phyloP scores from a whole-genome alignment of 306 rosid genomes.

The Alnus rubra region DNA sequence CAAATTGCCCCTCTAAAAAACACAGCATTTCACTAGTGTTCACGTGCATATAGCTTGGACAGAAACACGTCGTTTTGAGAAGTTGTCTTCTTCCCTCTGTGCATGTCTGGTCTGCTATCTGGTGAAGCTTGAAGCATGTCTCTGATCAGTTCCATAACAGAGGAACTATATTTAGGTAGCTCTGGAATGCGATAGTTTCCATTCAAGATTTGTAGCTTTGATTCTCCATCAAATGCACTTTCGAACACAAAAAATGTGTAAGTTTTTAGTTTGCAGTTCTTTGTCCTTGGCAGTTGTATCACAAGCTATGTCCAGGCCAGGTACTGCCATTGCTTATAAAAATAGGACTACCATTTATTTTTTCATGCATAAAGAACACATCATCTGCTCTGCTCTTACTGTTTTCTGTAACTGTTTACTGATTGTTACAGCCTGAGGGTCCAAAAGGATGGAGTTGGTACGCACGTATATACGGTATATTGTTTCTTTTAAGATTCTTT shows the following conservation, averaged over 20 bases:
- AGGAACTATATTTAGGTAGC: conserved; percentile 65
- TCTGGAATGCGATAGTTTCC: conserved; percentile 99
- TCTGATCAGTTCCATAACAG: conserved; percentile 68
- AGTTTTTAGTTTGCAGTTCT: conserved; percentile 30
- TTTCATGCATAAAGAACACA: neutral
- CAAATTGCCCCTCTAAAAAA: no score
- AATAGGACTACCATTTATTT: neutral
- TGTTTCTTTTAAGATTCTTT: neutral
- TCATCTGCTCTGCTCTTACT: conserved; percentile 13
- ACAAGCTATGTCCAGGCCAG: conserved; percentile 44
- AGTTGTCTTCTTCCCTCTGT: conserved; percentile 82
- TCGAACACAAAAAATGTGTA: conserved; percentile 51
- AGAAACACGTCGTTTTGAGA: no score
- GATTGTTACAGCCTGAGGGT: conserved; percentile 47
- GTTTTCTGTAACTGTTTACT: conserved; percentile 16
- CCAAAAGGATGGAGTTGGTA: conserved; percentile 27
- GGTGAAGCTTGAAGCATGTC: conserved; percentile 96
- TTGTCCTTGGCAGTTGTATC: conserved; percentile 30
- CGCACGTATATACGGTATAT: neutral
- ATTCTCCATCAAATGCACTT: conserved; percentile 97
- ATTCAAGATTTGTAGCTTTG: conserved; percentile 93
- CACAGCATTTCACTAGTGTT: no score
- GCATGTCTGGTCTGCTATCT: conserved; percentile 97
- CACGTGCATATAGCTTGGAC: no score
- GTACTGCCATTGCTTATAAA: conserved; percentile 30